A percentile compares a stretch with the other conserved stretches of the same genome.
These are phyloP conservation scores for Dendrocalamus latiflorus DNA, from an alignment of 202 grass and related monocot species.

Conservation along the genomic window DNA sequence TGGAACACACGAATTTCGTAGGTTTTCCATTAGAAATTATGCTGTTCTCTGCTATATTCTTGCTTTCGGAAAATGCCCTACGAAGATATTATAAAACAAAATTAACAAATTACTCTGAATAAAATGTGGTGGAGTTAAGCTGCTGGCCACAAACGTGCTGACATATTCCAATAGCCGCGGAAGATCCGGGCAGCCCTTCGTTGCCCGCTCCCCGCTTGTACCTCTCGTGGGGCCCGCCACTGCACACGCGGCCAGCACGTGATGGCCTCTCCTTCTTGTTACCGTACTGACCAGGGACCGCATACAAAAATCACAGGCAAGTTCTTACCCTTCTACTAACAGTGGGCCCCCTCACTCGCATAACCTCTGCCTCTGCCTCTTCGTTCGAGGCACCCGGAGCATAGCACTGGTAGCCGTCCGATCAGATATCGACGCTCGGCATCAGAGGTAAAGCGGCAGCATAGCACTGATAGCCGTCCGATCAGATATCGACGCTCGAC, in stretches of 20 bases:
- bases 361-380: background rate
- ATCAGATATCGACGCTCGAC: background rate
- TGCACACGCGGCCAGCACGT: background rate
- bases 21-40: too few species aligned
- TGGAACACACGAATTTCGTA: too few species aligned
- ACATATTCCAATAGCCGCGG: background rate
- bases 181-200: background rate
- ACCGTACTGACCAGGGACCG: background rate
- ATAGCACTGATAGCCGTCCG: too few species aligned
- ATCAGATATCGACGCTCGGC: background rate
- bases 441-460: background rate
- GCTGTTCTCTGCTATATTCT: too few species aligned
- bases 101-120: too few species aligned
- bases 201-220: background rate
- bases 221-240: background rate
- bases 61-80: too few species aligned
- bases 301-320: background rate
- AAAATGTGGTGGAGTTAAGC: background rate
- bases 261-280: background rate
- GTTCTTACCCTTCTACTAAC: background rate
- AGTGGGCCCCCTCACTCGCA: background rate
- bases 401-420: background rate
- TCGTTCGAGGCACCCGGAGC: background rate
- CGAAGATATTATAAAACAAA: too few species aligned
- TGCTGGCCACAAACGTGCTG: background rate